phyloP scores from a whole-genome alignment of 345 rosid species.

The Anacardium occidentale region DNA sequence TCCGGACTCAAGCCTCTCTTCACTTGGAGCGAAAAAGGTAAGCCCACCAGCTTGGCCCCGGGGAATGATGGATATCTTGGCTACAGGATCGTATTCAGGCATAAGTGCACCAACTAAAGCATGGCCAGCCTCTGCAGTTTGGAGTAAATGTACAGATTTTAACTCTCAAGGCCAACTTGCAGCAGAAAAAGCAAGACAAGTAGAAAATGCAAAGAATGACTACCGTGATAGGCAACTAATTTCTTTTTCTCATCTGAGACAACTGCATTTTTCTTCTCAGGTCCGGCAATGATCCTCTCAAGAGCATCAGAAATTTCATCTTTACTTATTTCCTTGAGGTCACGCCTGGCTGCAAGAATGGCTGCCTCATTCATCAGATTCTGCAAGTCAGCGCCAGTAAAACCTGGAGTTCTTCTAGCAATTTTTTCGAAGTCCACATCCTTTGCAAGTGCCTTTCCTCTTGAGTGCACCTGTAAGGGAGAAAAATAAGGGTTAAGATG shows the following conservation, averaged over 20 bases:
- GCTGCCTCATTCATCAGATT: slow-evolving; percentile 98
- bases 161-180: background rate
- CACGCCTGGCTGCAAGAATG: slow-evolving; percentile 94
- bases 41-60: slow-evolving; percentile 99
- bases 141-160: slow-evolving; percentile 10
- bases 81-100: slow-evolving; percentile 97
- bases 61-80: slow-evolving; percentile 94
- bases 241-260: slow-evolving; percentile 92
- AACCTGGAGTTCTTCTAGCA: slow-evolving; percentile 93
- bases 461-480: slow-evolving; percentile 75
- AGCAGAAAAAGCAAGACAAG: background rate
- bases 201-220: background rate
- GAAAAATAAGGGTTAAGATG: background rate
- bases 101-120: slow-evolving; percentile 94
- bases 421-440: slow-evolving; percentile 96
- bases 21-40: slow-evolving; percentile 93
- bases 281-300: slow-evolving; percentile 98
- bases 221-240: slow-evolving; percentile 92
- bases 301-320: slow-evolving; percentile 97
- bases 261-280: slow-evolving; percentile 97
- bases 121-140: slow-evolving; percentile 88
- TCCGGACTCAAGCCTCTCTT: slow-evolving; percentile 97
- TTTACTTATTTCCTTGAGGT: slow-evolving; percentile 95
- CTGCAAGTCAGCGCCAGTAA: slow-evolving; percentile 95
- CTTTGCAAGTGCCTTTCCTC: slow-evolving; percentile 94